Base-by-base conservation (phyloP, 164 flowering plant genomes). In the Umbellularia californica region DNA sequence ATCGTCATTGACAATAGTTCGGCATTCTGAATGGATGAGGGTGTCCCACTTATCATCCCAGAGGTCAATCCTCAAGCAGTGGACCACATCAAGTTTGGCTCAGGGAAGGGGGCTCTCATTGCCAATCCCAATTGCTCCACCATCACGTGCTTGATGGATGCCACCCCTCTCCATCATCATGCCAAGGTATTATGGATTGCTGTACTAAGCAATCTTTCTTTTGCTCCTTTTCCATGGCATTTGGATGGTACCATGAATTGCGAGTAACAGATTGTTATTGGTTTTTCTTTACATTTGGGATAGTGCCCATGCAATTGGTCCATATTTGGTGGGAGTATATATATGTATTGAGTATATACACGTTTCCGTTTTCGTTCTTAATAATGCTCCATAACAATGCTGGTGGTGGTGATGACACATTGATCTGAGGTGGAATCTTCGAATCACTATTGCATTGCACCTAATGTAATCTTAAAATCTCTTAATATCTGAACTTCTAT, bases 111-210 rank as follows among this genome's bases (percentile, higher is more conserved):
- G 4, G 93, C 87, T 5, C 82, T 96, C 27, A 91, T 96, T 80
- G 97, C 99, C 0, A 96, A 96, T 68, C 99, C 99, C 2, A 96
- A 94, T 85, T 96, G 99, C 70, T 96, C 99, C 7, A 96, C 99
- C n/a, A 96, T 96, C 66, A 96, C 91, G 58, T 96, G 99, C 76
- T 83, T 96, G 80, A 90, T 96, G 98, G 97, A 97, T 68, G 97
- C 89, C 35, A 96, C 98, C 0, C 99, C 99, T 35, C 92, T 96
- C 30, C 99, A 96, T 82, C 92, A 90, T 19, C 89, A 74, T 58
- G 89, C 99, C 50, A 96, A 92, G 91, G 99, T 96, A 30, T 33
- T 55, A 19, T 15, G 47, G 47, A 5, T 33, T 33, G 5, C 6
- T 33, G 41, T 33, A 33, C 41, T 33, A 33, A 33, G 41, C 41